These are phyloP conservation scores for Cephalotrichum gorgonifer DNA, from an alignment of 2,329 filamentous ascomycete species.

Conservation along the genomic window DNA sequence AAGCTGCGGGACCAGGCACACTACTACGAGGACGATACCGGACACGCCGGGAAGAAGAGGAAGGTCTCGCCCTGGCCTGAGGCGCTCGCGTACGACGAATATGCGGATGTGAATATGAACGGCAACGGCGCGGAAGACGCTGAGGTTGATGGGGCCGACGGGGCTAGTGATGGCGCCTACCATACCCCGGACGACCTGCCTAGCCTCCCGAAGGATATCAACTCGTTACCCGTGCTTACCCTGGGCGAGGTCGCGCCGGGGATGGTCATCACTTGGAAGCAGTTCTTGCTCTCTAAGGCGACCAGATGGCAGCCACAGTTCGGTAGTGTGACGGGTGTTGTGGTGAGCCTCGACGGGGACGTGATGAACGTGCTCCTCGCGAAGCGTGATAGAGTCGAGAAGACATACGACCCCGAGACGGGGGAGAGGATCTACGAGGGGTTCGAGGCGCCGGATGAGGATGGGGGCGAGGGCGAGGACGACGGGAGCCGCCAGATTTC, in stretches of 20 bases:
- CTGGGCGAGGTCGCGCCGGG: constrained; percentile 39
- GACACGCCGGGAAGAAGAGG: constrained; percentile 6
- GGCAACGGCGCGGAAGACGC: constrained; percentile 20
- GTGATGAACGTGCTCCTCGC: constrained; percentile 55
- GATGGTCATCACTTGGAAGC: constrained; percentile 61
- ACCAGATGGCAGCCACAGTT: constrained; percentile 59
- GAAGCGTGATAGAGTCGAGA: constrained; percentile 47
- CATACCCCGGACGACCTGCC: constrained; percentile 45
- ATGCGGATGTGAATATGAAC: constrained; percentile 30
- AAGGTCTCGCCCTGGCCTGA: constrained; percentile 6
- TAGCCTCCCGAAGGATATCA: constrained; percentile 45
- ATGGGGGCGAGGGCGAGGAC: constrained; percentile 46
- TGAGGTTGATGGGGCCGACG: constrained; percentile 17
- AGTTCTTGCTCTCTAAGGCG: constrained; percentile 48
- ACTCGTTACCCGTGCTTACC: constrained; percentile 38
- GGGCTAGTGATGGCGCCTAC: background rate
- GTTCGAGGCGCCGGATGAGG: constrained; percentile 61
- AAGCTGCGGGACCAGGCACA: constrained; percentile 26
- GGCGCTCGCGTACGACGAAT: constrained; percentile 20
- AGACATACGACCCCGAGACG: constrained; percentile 52
- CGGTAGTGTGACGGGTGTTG: constrained; percentile 53
- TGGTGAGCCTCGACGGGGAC: constrained; percentile 43
- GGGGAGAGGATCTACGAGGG: constrained; percentile 61
- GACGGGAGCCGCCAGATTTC: constrained; percentile 50
- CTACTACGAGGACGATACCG: constrained; percentile 26